Evolutionary conservation across 768 basidiomycete species (phyloP).

Genomic region (Boletellus emodensis): DNA sequence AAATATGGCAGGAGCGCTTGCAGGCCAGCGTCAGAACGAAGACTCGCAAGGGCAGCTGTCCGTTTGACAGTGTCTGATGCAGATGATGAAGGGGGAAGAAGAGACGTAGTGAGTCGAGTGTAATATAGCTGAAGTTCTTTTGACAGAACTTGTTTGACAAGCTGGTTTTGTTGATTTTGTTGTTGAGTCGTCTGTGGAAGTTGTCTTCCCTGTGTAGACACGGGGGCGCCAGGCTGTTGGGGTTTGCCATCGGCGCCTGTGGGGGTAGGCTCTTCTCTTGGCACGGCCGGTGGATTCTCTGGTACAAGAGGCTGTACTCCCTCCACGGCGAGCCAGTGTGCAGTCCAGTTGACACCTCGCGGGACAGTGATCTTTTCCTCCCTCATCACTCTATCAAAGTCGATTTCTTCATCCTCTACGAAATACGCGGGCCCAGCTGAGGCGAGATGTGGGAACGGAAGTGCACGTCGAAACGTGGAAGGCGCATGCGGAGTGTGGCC

Average conservation of each 20-base stretch:
- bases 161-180: constrained; percentile 60
- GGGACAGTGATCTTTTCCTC: constrained; percentile 83
- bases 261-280: constrained; percentile 45
- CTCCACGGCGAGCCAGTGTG: constrained; percentile 98
- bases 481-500: constrained; percentile 42
- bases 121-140: constrained; percentile 95
- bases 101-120: constrained; percentile 78
- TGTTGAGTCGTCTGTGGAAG: constrained; percentile 30
- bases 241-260: constrained; percentile 27
- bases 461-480: constrained; percentile 41
- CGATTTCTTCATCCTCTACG: constrained; percentile 95
- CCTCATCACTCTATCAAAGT: constrained; percentile 86
- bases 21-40: constrained; percentile 86
- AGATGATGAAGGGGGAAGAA: constrained; percentile 58
- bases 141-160: constrained; percentile 90
- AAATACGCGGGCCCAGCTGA: constrained; percentile 79
- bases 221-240: constrained; percentile 24
- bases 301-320: constrained; percentile 96
- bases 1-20: constrained; percentile 91
- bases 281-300: constrained; percentile 87
- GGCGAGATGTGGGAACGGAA: constrained; percentile 40
- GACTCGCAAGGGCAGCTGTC: constrained; percentile 83
- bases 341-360: constrained; percentile 80
- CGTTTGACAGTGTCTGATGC: constrained; percentile 62
- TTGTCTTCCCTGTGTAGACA: constrained; percentile 23